phyloP scores from a whole-genome alignment of 2,329 filamentous ascomycete species.

The Pseudogymnoascus sp. region DNA sequence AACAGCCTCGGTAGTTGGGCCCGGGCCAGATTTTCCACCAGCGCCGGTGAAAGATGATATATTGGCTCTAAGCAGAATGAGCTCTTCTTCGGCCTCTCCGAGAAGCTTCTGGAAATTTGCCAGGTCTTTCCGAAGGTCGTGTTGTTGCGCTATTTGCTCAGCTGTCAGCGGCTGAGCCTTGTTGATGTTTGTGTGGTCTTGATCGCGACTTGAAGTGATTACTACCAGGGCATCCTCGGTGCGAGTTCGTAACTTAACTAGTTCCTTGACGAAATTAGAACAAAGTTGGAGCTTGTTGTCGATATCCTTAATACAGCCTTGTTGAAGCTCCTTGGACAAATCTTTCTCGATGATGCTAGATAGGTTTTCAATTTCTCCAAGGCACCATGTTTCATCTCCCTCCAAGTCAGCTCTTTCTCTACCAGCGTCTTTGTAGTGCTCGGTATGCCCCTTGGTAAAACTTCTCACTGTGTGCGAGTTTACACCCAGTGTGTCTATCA shows the following conservation, averaged over 20 bases:
- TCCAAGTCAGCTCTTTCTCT: conserved; percentile 64
- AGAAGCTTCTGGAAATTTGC: conserved; percentile 67
- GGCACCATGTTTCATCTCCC: conserved; percentile 59
- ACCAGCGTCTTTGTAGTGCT: conserved; percentile 44
- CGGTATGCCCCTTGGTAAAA: conserved; percentile 61
- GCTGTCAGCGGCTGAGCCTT: conserved; percentile 70
- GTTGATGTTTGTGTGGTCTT: conserved; percentile 56
- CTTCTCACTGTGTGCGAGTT: conserved; percentile 59
- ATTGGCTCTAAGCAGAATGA: conserved; percentile 72
- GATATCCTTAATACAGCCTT: conserved; percentile 61
- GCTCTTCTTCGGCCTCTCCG: conserved; percentile 69
- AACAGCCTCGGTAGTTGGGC: conserved; percentile 83
- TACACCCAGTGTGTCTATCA: conserved; percentile 87
- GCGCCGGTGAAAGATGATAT: conserved; percentile 51
- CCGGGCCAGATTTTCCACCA: conserved; percentile 36
- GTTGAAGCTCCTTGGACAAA: conserved; percentile 57
- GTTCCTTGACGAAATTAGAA: conserved; percentile 60
- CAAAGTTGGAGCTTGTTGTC: conserved; percentile 62
- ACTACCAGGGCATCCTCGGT: conserved; percentile 72
- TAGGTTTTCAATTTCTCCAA: conserved; percentile 69
- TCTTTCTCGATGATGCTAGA: conserved; percentile 55
- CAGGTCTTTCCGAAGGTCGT: conserved; percentile 71
- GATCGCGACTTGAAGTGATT: conserved; percentile 63
- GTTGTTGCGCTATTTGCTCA: conserved; percentile 77
- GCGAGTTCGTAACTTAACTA: conserved; percentile 64